Percentiles rank a stretch among this genome's conserved stretches.
Evolutionary conservation across 805 yeast species (phyloP).

Genomic region (Cyberlindnera mycetangii): DNA sequence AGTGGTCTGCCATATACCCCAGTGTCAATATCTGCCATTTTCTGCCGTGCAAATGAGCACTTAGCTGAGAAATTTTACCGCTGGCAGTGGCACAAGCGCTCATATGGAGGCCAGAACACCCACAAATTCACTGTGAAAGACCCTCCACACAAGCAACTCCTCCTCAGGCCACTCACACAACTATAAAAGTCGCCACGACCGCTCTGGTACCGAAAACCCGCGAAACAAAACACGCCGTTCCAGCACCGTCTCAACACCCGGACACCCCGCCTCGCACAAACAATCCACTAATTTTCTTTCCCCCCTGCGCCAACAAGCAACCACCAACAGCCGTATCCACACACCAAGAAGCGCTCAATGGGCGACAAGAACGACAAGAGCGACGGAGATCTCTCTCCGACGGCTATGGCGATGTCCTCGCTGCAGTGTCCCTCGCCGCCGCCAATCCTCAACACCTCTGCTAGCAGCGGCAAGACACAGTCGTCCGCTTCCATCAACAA

Average conservation of each 20-base stretch:
- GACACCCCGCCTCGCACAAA: too few species aligned
- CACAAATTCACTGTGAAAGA: too few species aligned
- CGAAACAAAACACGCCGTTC: too few species aligned
- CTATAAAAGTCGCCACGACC: too few species aligned
- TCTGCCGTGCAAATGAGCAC: neutral
- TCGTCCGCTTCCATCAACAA: slow-evolving; percentile 26
- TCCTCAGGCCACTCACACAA: too few species aligned
- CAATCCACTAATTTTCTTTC: too few species aligned
- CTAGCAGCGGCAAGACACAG: slow-evolving; percentile 24
- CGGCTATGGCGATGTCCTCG: slow-evolving; percentile 55
- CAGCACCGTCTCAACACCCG: too few species aligned
- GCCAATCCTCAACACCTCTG: slow-evolving; percentile 47
- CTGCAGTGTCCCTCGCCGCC: slow-evolving; percentile 73
- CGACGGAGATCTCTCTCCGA: slow-evolving; percentile 37
- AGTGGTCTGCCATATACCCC: too few species aligned
- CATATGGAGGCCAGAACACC: too few species aligned
- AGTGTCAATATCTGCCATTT: neutral
- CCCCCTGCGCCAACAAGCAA: neutral
- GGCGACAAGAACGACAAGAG: slow-evolving; percentile 2
- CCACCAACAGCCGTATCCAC: neutral
- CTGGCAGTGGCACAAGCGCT: neutral
- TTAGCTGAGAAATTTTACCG: neutral
- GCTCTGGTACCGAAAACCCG: too few species aligned
- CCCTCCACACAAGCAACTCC: too few species aligned
- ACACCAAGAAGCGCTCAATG: neutral